Conservation (phyloP, 1,284 basidiomycete species). For the Tilletia walkeri region DNA sequence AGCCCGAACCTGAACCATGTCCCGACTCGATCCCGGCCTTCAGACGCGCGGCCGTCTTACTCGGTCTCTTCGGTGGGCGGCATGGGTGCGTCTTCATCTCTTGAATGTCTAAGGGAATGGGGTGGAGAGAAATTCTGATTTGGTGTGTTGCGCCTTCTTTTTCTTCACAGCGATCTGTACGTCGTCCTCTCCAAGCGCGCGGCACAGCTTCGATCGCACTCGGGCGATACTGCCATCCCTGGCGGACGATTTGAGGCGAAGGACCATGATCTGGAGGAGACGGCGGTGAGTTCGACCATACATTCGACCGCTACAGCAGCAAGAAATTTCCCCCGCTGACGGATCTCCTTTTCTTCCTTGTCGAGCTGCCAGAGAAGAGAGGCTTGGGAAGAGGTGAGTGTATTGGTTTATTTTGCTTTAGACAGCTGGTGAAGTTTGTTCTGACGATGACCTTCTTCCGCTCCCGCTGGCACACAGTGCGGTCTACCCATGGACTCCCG, state of each 20-base stretch:
- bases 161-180: conserved; percentile 34
- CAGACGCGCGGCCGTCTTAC: conserved; percentile 47
- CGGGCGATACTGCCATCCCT: conserved; percentile 51
- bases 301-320: too few relatives aligned
- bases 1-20: conserved; percentile 38
- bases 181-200: conserved; percentile 47
- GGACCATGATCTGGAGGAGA: conserved; percentile 43
- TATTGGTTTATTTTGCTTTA: too few relatives aligned
- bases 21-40: conserved; percentile 41
- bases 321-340: background rate
- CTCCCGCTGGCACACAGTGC: conserved; percentile 30
- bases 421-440: too few relatives aligned
- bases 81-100: conserved; percentile 31
- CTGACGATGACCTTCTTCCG: too few relatives aligned
- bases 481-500: conserved; percentile 41
- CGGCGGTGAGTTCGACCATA: conserved; percentile 31
- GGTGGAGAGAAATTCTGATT: background rate
- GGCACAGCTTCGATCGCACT: conserved; percentile 36
- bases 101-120: background rate
- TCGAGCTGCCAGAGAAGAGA: conserved; percentile 22
- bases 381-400: conserved; percentile 29
- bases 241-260: conserved; percentile 47
- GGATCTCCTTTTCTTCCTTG: background rate
- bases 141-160: background rate
- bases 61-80: conserved; percentile 40